These are phyloP conservation scores for Tricholoma hemisulphureum DNA, from an alignment of 768 basidiomycete genomes.

Conservation along the genomic window DNA sequence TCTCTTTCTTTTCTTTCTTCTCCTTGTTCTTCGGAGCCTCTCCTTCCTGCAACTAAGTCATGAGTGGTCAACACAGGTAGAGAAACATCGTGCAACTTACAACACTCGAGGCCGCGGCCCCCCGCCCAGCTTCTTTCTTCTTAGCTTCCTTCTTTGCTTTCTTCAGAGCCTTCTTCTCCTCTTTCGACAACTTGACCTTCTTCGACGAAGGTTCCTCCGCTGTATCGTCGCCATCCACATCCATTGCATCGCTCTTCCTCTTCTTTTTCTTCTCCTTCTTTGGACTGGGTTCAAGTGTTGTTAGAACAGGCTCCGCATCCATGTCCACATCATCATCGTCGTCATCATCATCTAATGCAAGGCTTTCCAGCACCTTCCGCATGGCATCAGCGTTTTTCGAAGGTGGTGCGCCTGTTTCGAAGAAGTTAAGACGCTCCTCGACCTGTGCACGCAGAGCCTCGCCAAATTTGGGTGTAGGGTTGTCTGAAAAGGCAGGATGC, in stretches of 20 bases:
- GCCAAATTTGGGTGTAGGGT: constrained; percentile 89
- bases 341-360: constrained; percentile 62
- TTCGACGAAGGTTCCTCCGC: constrained; percentile 52
- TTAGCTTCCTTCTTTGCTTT: constrained; percentile 61
- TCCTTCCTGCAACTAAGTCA: constrained; percentile 14
- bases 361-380: constrained; percentile 78
- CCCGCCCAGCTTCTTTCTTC: constrained; percentile 46
- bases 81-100: constrained; percentile 9
- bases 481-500: constrained; percentile 44
- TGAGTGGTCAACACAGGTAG: constrained; percentile 1
- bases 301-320: constrained; percentile 46
- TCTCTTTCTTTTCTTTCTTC: constrained; percentile 50
- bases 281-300: constrained; percentile 55
- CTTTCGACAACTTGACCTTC: constrained; percentile 77
- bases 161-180: constrained; percentile 84
- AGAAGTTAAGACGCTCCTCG: constrained; percentile 92
- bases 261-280: constrained; percentile 70
- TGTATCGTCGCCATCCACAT: constrained; percentile 50
- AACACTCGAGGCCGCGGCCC: constrained; percentile 38
- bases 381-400: constrained; percentile 93
- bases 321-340: constrained; percentile 46
- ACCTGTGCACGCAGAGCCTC: constrained; percentile 93
- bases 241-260: constrained; percentile 65
- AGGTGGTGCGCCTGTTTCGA: constrained; percentile 87
- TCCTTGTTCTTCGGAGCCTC: constrained; percentile 48